Evolutionary conservation across 2,329 filamentous ascomycete genomes (phyloP).

Genomic region (Colletotrichum melonis): DNA sequence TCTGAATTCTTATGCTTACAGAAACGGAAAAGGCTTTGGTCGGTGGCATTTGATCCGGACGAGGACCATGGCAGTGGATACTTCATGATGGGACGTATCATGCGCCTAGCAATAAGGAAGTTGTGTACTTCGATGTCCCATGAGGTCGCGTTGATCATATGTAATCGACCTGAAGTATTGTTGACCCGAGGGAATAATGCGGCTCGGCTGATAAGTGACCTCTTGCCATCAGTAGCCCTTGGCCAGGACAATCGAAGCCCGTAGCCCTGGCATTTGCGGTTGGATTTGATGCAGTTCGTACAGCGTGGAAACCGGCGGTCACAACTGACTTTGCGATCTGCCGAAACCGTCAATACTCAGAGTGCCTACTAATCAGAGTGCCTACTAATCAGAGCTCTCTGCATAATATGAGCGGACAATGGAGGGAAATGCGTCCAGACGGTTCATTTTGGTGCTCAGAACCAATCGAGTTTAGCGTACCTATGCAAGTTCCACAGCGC

Average conservation of each 20-base stretch:
- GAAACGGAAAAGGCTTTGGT: not conserved
- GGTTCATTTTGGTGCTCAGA: not conserved
- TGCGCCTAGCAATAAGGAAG: not conserved
- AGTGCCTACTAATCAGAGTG: not conserved
- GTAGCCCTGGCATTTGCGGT: constrained; percentile 41
- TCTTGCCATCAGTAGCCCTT: constrained; percentile 39
- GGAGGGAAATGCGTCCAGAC: not conserved
- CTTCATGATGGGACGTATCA: not conserved
- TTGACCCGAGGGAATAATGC: not conserved
- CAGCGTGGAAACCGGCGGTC: constrained; percentile 39
- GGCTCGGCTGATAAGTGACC: constrained; percentile 34
- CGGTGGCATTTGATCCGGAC: not conserved
- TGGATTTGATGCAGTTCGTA: constrained; percentile 36
- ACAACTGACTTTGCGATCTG: constrained; percentile 41
- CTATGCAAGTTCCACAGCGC: constrained; percentile 11
- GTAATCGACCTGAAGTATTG: not conserved
- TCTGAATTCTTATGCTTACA: not conserved
- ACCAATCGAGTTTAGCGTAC: not conserved
- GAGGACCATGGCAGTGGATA: not conserved
- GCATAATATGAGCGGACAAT: not conserved
- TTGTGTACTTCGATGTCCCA: constrained; percentile 38
- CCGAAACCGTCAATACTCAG: not conserved
- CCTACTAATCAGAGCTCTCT: not conserved
- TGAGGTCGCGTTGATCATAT: constrained; percentile 39
- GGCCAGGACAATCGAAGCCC: constrained; percentile 45